Evolutionary conservation across 352 stramenopile species (phyloP), one percentile per base, ranked within the genome.

Genomic region (Pythium apleroticum): DNA sequence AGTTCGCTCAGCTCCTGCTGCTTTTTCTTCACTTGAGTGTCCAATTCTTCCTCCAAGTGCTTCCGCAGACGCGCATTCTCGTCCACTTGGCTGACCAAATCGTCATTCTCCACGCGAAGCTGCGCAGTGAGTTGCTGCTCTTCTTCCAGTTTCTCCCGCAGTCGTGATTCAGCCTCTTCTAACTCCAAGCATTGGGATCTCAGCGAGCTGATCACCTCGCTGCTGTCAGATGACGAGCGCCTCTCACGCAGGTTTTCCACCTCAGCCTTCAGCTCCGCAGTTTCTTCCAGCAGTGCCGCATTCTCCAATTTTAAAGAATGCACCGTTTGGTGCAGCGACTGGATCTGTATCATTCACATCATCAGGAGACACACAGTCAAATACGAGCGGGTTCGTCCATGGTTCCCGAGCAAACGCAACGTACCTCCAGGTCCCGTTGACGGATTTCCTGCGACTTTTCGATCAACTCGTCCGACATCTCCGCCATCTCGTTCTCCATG

Each of bases 401-500:
- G 24, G 19, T 24, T 41, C 5, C 17, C 25, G 19, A 1, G 37
- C 31, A 12, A 52, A 31, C 14, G n/a, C 1, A n/a, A 59, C 52
- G 7, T 48, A 80, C 73, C 69, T 89, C 69, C n/a, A 85, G 65
- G 25, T 91, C 80, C 25, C 76, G 78, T 31, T 75, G 66, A 20
- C 78, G 79, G 27, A 93, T 86, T 37, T 88, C 81, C 54, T 91
- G 80, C 20, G 81, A 79, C 52, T 93, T 92, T 14, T 68, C 77
- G 45, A 92, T 91, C 54, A 93, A 53, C 58, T 95, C 83, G 41
- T 93, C 84, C 7, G 77, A 81, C 81, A 93, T 91, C 37, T 91
- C 82, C 0, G 70, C 79, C 60, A 95, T 84, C 52, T 93, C 86
- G 2, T 63, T 63, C 59, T 95, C 84, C 79, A 95, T 89, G 14